Percentiles rank a stretch among this genome's conserved stretches.
Conservation (phyloP, 371 early-diverging fungal genomes). For the Syncephalastrum sp. region DNA sequence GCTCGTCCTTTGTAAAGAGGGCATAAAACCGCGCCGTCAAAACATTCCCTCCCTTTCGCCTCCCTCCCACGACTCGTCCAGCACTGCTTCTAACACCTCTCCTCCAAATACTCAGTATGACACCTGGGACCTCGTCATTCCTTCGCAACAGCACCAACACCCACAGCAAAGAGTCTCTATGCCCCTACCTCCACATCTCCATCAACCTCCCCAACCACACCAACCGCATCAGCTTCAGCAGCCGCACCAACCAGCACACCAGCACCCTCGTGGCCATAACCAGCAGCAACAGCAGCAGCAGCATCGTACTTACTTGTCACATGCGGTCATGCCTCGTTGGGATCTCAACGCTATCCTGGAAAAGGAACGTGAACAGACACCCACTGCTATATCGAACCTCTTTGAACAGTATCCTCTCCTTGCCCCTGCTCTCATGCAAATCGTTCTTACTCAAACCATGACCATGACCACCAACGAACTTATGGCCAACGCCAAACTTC, state of each 20-base stretch:
- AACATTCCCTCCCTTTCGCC: not conserved
- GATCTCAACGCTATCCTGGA: constrained; percentile 27
- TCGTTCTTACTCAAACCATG: constrained; percentile 44
- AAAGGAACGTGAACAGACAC: constrained; percentile 14
- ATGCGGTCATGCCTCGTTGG: constrained; percentile 44
- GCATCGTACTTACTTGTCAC: constrained; percentile 33
- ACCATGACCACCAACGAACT: constrained; percentile 39
- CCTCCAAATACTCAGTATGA: constrained; percentile 1
- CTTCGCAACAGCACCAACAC: not conserved
- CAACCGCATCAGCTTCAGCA: constrained; percentile 3
- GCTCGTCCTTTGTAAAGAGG: constrained; percentile 20
- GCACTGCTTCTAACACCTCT: constrained; percentile 7
- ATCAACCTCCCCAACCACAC: constrained; percentile 2
- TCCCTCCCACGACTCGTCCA: not conserved
- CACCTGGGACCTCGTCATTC: not conserved
- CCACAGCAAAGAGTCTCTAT: not conserved
- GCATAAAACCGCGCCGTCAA: constrained; percentile 9
- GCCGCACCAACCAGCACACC: constrained; percentile 2
- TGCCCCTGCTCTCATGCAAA: constrained; percentile 47
- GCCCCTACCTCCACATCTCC: not conserved
- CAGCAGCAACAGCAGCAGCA: constrained; percentile 4
- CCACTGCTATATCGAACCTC: constrained; percentile 6
- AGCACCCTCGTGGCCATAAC: constrained; percentile 9
- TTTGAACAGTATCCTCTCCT: constrained; percentile 38
- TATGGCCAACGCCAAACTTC: constrained; percentile 24